Evolutionary conservation across 352 stramenopile species (phyloP).

Genomic region (Globisporangium paroecandrum): DNA sequence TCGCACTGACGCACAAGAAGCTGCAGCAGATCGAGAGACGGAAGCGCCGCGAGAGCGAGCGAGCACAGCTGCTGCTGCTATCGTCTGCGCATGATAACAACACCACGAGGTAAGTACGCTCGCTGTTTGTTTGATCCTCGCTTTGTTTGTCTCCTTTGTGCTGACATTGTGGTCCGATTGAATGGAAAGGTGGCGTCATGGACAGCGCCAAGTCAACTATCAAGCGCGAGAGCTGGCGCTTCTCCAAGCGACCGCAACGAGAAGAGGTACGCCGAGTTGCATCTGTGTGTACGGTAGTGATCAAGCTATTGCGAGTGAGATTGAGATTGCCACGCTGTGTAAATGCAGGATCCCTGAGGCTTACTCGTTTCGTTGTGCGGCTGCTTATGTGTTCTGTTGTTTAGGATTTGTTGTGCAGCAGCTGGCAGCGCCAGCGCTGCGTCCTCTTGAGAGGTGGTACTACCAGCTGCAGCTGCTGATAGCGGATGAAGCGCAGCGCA

Average conservation of each 20-base stretch:
- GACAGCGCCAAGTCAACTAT: not conserved
- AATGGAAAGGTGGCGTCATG: not conserved
- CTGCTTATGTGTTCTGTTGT: not conserved
- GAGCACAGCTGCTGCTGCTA: not conserved
- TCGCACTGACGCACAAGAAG: not conserved
- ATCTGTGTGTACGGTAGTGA: not conserved
- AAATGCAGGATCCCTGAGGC: not conserved
- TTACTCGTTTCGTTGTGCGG: too few species aligned
- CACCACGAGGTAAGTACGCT: not conserved
- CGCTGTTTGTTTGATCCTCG: not conserved
- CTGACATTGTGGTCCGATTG: not conserved
- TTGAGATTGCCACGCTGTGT: not conserved
- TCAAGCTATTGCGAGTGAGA: not conserved
- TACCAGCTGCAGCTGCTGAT: constrained; percentile 36
- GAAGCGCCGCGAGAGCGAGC: not conserved
- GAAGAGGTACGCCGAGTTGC: not conserved
- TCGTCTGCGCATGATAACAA: not conserved
- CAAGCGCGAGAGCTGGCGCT: not conserved
- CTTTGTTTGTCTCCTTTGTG: not conserved
- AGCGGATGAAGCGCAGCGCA: not conserved
- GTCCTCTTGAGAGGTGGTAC: constrained; percentile 37
- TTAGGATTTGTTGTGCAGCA: constrained; percentile 49
- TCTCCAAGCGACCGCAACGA: not conserved
- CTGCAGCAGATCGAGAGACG: constrained; percentile 1
- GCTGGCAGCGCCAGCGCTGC: constrained; percentile 20